Evolutionary conservation across 1,139 yeast species (phyloP).

Genomic region (Candida freyschussii): DNA sequence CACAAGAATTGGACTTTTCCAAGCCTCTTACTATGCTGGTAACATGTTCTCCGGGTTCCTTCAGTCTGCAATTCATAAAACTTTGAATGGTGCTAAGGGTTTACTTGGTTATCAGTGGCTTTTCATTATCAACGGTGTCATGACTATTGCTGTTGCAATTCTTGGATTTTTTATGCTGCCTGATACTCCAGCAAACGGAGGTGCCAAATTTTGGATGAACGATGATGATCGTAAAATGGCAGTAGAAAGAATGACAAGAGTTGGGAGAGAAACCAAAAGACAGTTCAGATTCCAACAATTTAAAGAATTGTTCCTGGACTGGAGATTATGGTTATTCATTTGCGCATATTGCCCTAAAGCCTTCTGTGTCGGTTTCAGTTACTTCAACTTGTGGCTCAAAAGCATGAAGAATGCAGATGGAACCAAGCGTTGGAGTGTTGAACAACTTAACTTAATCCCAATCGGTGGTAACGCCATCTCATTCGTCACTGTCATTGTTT

Average conservation of each 20-base stretch:
- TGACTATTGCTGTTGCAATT: constrained; percentile 31
- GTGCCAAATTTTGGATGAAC: constrained; percentile 21
- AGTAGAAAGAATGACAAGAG: constrained; percentile 26
- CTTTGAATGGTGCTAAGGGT: constrained; percentile 29
- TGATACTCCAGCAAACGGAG: constrained; percentile 34
- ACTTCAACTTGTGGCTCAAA: constrained; percentile 26
- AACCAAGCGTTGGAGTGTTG: constrained; percentile 16
- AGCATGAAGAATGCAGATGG: constrained; percentile 18
- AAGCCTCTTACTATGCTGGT: constrained; percentile 32
- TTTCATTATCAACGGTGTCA: constrained; percentile 33
- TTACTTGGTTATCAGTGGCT: constrained; percentile 36
- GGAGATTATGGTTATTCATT: constrained; percentile 15
- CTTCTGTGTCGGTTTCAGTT: constrained; percentile 43
- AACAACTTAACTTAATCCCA: constrained; percentile 28
- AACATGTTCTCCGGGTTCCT: constrained; percentile 37
- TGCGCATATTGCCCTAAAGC: constrained; percentile 24
- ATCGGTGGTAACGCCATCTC: constrained; percentile 25
- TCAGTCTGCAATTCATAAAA: constrained; percentile 29
- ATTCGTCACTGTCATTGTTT: constrained; percentile 11
- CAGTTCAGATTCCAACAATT: constrained; percentile 16
- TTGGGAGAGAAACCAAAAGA: constrained; percentile 14
- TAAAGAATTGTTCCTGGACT: constrained; percentile 3
- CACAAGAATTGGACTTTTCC: constrained; percentile 28
- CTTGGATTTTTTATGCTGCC: constrained; percentile 30
- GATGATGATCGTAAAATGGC: constrained; percentile 17